A percentile compares a stretch with the other conserved stretches of the same genome.
These are phyloP conservation scores for Stemphylium vesicarium DNA, from an alignment of 2,329 filamentous ascomycete genomes.

Conservation along the genomic window DNA sequence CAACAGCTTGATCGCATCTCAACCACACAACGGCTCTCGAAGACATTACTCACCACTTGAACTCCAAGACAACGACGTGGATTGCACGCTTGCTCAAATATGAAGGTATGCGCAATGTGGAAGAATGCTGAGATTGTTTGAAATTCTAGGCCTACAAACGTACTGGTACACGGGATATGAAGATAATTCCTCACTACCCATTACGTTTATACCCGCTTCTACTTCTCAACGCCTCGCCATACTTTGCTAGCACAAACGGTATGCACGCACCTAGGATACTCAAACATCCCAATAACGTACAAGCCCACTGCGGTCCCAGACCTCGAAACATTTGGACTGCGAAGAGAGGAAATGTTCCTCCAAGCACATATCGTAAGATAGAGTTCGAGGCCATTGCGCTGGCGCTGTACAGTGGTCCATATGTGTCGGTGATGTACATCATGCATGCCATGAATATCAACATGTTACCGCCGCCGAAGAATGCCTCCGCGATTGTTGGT, in stretches of 20 bases:
- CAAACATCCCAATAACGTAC: constrained; percentile 15
- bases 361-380: constrained; percentile 62
- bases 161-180: too few species aligned
- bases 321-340: constrained; percentile 56
- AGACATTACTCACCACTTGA: too few species aligned
- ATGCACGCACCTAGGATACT: constrained; percentile 12
- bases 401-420: constrained; percentile 62
- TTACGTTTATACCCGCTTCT: constrained; percentile 18
- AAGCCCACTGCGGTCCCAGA: constrained; percentile 17
- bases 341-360: constrained; percentile 66
- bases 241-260: constrained; percentile 22
- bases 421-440: constrained; percentile 39
- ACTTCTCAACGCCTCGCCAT: constrained; percentile 17
- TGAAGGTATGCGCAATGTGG: too few species aligned
- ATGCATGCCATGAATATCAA: constrained; percentile 15
- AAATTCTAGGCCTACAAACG: too few species aligned
- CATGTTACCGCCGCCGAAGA: constrained; percentile 11
- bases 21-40: too few species aligned
- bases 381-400: constrained; percentile 67
- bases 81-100: too few species aligned
- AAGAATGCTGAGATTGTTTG: too few species aligned
- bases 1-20: too few species aligned
- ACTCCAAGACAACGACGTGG: too few species aligned
- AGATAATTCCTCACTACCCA: neutral
- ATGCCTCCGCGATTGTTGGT: constrained; percentile 40